Percentiles rank a stretch among this genome's conserved stretches.
phyloP scores from a whole-genome alignment of 257 asterid genomes.

The Ocimum tenuiflorum region DNA sequence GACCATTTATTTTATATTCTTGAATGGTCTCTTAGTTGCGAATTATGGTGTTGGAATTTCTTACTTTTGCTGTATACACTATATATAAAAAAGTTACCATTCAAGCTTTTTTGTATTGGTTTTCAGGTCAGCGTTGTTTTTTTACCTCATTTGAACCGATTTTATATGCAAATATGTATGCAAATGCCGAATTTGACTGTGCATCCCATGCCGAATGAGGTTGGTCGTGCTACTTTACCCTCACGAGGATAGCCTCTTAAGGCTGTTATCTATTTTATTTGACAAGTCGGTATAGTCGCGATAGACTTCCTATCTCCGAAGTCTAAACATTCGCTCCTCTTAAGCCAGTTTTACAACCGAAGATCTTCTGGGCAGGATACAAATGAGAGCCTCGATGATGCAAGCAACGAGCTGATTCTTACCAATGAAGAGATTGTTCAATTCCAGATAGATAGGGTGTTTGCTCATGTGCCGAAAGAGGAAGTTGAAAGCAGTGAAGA shows the following conservation, averaged over 20 bases:
- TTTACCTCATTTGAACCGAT: not conserved
- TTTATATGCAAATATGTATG: not conserved
- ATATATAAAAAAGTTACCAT: not conserved
- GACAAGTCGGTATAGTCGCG: not conserved
- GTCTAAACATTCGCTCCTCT: not conserved
- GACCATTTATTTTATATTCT: too few relatives aligned
- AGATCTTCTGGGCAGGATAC: slow-evolving; percentile 43
- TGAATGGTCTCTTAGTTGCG: not conserved
- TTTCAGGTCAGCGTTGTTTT: not conserved
- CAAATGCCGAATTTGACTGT: not conserved
- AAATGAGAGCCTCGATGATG: slow-evolving; percentile 79
- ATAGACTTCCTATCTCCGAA: not conserved
- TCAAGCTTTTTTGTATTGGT: not conserved
- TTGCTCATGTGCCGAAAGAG: slow-evolving; percentile 73
- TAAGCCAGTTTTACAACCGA: not conserved
- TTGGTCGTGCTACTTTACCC: too few relatives aligned
- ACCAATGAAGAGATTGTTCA: slow-evolving; percentile 80
- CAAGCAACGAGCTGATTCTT: slow-evolving; percentile 83
- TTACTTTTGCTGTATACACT: not conserved
- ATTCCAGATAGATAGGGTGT: slow-evolving; percentile 87
- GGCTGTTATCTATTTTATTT: too few relatives aligned
- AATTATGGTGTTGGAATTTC: not conserved
- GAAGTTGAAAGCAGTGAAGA: slow-evolving; percentile 79
- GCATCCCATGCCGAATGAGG: too few relatives aligned
- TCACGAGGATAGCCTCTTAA: too few relatives aligned